These are phyloP conservation scores for Sequoia sempervirens DNA, from an alignment of 75 land plant species.

Conservation along the genomic window DNA sequence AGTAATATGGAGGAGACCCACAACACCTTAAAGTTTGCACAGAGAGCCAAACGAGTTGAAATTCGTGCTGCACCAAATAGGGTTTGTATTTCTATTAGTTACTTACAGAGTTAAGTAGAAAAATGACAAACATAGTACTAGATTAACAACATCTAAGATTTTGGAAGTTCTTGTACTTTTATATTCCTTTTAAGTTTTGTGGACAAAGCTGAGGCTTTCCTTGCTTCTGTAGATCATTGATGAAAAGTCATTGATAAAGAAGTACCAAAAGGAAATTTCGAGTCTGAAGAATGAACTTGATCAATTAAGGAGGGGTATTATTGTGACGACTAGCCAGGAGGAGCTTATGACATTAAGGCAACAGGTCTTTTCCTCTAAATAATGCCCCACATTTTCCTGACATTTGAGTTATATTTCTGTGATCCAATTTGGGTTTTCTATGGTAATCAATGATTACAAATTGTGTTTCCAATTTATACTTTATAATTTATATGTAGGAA, in stretches of 20 bases:
- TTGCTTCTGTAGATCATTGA: constrained; percentile 69
- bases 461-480: neutral
- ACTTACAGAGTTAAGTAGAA: neutral
- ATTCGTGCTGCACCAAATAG: constrained; percentile 74
- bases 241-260: constrained; percentile 88
- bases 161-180: neutral
- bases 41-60: constrained; percentile 83
- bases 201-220: neutral
- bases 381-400: neutral
- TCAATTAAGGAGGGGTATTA: constrained; percentile 60
- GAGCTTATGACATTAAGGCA: constrained; percentile 64
- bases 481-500: neutral
- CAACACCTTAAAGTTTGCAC: constrained; percentile 90
- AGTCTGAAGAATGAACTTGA: constrained; percentile 76
- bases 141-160: neutral
- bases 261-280: constrained; percentile 83
- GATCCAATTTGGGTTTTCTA: neutral
- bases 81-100: constrained; percentile 26
- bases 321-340: constrained; percentile 59
- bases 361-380: constrained; percentile 31
- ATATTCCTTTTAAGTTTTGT: neutral
- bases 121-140: neutral
- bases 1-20: constrained; percentile 86
- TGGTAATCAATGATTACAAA: neutral
- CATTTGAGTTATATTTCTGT: neutral